Evolutionary conservation across 2,329 filamentous ascomycete species (phyloP).

Genomic region (Cylindrodendrum hubeiense): DNA sequence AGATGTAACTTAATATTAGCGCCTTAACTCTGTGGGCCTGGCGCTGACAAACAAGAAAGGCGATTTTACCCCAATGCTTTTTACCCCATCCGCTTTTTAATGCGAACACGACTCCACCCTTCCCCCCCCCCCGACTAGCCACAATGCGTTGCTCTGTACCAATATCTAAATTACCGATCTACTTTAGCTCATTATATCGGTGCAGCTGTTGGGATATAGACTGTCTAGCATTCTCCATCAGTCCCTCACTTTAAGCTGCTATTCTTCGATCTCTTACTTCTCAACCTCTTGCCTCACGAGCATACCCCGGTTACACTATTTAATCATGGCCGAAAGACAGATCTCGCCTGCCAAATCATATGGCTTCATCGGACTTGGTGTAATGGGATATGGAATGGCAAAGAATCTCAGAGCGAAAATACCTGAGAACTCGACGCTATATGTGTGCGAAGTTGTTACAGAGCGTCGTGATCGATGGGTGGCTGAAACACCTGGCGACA

Average conservation of each 20-base stretch:
- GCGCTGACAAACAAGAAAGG: neutral
- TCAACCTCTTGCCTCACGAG: neutral
- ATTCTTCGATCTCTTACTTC: neutral
- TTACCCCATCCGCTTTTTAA: neutral
- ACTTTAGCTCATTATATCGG: too few species aligned
- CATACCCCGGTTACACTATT: neutral
- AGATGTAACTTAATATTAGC: too few species aligned
- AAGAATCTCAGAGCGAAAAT: constrained; percentile 47
- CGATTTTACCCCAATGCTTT: neutral
- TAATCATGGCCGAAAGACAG: neutral
- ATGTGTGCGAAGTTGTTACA: constrained; percentile 45
- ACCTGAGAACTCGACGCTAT: constrained; percentile 37
- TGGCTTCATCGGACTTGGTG: constrained; percentile 43
- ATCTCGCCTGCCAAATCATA: neutral
- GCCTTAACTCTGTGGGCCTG: neutral
- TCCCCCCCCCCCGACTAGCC: too few species aligned
- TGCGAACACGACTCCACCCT: too few species aligned
- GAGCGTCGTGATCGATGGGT: constrained; percentile 6
- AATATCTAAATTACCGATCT: too few species aligned
- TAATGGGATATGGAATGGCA: constrained; percentile 53
- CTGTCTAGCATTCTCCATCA: too few species aligned
- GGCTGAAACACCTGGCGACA: neutral
- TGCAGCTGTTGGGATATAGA: too few species aligned
- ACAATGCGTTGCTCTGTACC: too few species aligned
- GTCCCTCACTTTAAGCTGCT: too few species aligned